Percentiles rank a stretch among this genome's conserved stretches.
Evolutionary conservation across 306 rosid genomes (phyloP).

Genomic region (Parietaria judaica): DNA sequence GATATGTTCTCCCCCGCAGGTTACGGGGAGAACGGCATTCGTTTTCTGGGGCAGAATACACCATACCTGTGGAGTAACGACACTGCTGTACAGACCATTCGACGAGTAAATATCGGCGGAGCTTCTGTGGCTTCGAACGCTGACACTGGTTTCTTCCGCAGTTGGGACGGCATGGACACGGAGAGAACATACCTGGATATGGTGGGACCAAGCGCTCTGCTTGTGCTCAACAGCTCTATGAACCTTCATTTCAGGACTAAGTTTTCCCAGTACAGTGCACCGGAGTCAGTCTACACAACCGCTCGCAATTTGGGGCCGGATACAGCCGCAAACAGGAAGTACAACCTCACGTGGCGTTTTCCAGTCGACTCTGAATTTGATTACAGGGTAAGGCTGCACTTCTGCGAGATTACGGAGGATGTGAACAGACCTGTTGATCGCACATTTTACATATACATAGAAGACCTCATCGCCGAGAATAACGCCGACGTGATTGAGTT

Average conservation of each 20-base stretch:
- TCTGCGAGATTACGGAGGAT: not conserved
- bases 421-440: not conserved
- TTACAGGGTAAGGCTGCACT: slow-evolving; percentile 30
- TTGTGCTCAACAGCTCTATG: accelerated
- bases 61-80: not conserved
- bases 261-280: slow-evolving; percentile 5
- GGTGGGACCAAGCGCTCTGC: accelerated
- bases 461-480: not conserved
- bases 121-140: accelerated
- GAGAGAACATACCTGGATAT: accelerated
- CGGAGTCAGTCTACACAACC: slow-evolving; percentile 1
- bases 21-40: not conserved
- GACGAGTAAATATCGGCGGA: slow-evolving; percentile 30
- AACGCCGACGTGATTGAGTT: accelerated
- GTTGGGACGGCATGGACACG: not conserved
- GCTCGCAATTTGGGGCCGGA: slow-evolving; percentile 6
- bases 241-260: not conserved
- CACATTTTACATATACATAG: not conserved
- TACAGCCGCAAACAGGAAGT: not conserved
- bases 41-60: not conserved
- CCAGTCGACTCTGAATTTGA: slow-evolving; percentile 13
- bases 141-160: slow-evolving; percentile 33
- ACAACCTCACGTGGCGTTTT: slow-evolving; percentile 16
- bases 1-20: slow-evolving; percentile 26
- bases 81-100: slow-evolving; percentile 21